These are phyloP conservation scores for Apiotrichum laibachii DNA, from an alignment of 1,284 basidiomycete genomes.

Conservation along the genomic window DNA sequence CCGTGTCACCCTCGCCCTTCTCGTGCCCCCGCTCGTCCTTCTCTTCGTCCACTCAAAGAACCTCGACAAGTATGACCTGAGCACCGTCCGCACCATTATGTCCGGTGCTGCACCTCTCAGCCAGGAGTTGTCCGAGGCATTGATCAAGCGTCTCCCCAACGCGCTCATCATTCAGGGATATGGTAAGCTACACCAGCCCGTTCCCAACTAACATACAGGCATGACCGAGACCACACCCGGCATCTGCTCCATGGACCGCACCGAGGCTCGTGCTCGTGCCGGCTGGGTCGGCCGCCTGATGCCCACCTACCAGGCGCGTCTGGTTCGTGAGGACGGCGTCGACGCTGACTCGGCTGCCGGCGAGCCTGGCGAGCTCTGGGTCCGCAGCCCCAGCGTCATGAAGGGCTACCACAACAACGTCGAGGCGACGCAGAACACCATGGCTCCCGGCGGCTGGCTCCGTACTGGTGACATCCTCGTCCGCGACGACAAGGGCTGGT, in stretches of 20 bases:
- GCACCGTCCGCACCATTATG: conserved; percentile 60
- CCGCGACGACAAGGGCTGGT: conserved; percentile 61
- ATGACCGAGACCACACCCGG: conserved; percentile 47
- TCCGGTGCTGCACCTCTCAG: conserved; percentile 82
- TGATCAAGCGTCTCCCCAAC: conserved; percentile 26
- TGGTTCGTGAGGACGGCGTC: conserved; percentile 62
- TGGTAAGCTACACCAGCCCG: conserved; percentile 38
- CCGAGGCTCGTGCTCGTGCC: conserved; percentile 42
- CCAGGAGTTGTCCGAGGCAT: conserved; percentile 31
- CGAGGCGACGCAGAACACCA: conserved; percentile 63
- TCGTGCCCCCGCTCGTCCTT: conserved; percentile 83
- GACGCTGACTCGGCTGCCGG: conserved; percentile 52
- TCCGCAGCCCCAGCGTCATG: conserved; percentile 74
- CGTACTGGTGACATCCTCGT: conserved; percentile 75
- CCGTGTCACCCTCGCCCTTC: conserved; percentile 60
- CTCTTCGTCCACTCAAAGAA: conserved; percentile 54
- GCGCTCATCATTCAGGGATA: conserved; percentile 43
- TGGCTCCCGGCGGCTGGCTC: conserved; percentile 68
- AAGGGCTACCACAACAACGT: conserved; percentile 67
- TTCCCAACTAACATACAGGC: neutral
- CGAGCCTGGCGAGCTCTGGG: conserved; percentile 73
- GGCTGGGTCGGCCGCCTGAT: conserved; percentile 70
- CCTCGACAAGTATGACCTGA: conserved; percentile 67
- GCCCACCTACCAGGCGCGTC: conserved; percentile 71
- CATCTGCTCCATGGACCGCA: conserved; percentile 17